phyloP scores from a whole-genome alignment of 176 grass and related monocot species.

The Lolium rigidum region DNA sequence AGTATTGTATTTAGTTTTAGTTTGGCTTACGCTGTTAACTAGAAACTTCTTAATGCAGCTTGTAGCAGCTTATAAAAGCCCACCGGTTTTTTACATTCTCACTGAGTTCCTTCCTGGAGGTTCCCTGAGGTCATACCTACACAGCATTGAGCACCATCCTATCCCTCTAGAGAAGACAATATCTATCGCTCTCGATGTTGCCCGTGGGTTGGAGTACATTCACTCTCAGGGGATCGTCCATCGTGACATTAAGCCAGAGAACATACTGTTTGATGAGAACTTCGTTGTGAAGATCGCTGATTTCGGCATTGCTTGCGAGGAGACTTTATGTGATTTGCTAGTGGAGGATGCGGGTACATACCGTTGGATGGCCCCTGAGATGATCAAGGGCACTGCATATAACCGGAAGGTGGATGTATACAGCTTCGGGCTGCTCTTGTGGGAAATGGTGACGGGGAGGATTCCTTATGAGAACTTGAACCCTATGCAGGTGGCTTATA shows the following conservation, averaged over 20 bases:
- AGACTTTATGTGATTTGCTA: slow-evolving; percentile 59
- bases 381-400: slow-evolving; percentile 62
- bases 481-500: slow-evolving; percentile 71
- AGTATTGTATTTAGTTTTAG: not conserved
- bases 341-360: slow-evolving; percentile 74
- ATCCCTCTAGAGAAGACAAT: slow-evolving; percentile 64
- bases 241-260: slow-evolving; percentile 67
- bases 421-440: slow-evolving; percentile 75
- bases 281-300: slow-evolving; percentile 74
- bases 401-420: slow-evolving; percentile 79
- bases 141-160: slow-evolving; percentile 53
- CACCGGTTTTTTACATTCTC: slow-evolving; percentile 67
- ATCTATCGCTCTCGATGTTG: slow-evolving; percentile 60
- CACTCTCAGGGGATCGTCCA: slow-evolving; percentile 83
- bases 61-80: slow-evolving; percentile 59
- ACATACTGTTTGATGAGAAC: slow-evolving; percentile 78
- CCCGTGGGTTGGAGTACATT: slow-evolving; percentile 73
- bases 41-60: slow-evolving; percentile 54
- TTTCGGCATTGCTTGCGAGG: slow-evolving; percentile 85
- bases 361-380: slow-evolving; percentile 91
- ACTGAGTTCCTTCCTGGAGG: slow-evolving; percentile 73
- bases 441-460: slow-evolving; percentile 76
- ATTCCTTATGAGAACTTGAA: slow-evolving; percentile 64
- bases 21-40: not conserved
- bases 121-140: slow-evolving; percentile 73